phyloP scores from a whole-genome alignment of 2,329 filamentous ascomycete genomes.

The Podosphaera fusca region DNA sequence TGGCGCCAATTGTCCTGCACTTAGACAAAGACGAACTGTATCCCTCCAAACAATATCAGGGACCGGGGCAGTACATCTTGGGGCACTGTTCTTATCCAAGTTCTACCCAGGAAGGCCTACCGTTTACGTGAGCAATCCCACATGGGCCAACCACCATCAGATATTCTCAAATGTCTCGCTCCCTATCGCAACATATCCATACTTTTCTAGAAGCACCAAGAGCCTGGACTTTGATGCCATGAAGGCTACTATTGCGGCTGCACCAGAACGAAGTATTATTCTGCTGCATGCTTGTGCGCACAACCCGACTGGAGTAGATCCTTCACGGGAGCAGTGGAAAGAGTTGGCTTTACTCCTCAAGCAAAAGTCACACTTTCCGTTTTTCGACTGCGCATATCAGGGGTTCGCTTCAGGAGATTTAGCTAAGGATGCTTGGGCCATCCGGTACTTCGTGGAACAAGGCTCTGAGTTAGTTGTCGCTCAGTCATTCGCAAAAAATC shows the following conservation, averaged over 20 bases:
- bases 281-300: constrained; percentile 89
- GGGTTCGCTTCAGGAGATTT: constrained; percentile 89
- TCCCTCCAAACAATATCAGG: constrained; percentile 92
- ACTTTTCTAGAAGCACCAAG: constrained; percentile 75
- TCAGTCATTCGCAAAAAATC: constrained; percentile 95
- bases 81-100: constrained; percentile 76
- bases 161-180: constrained; percentile 86
- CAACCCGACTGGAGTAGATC: constrained; percentile 94
- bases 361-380: constrained; percentile 71
- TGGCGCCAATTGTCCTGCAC: constrained; percentile 54
- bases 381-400: constrained; percentile 97
- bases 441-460: constrained; percentile 81
- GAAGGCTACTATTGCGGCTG: constrained; percentile 43
- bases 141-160: constrained; percentile 97
- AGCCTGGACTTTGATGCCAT: constrained; percentile 85
- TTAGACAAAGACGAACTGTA: constrained; percentile 58
- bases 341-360: constrained; percentile 60
- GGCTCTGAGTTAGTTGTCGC: constrained; percentile 75
- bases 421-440: constrained; percentile 64
- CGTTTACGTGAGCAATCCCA: constrained; percentile 83
- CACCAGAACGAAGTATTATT: constrained; percentile 62
- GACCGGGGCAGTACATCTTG: constrained; percentile 83
- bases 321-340: constrained; percentile 83
- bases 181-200: constrained; percentile 63
- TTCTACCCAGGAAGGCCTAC: constrained; percentile 61